These are phyloP conservation scores for Plantago coronopus DNA, from an alignment of 305 asterid species.

Conservation along the genomic window DNA sequence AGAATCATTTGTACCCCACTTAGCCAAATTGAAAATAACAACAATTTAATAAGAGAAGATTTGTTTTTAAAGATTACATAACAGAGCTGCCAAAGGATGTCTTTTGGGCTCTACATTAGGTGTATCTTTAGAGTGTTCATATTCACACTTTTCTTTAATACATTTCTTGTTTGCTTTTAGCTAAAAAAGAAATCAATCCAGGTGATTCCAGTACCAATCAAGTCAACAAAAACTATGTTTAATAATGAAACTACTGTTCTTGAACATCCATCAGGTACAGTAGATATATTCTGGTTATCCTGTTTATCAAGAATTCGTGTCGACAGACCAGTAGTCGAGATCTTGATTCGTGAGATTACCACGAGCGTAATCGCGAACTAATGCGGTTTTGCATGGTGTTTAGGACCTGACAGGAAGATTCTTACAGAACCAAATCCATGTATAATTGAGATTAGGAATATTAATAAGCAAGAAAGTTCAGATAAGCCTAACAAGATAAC, in stretches of 20 bases:
- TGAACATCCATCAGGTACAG: too few relatives aligned
- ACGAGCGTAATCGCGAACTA: neutral
- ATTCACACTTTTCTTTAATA: conserved; percentile 4
- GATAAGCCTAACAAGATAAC: conserved; percentile 2
- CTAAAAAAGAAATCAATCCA: neutral
- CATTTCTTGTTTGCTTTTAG: neutral
- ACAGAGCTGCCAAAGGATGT: conserved; percentile 20
- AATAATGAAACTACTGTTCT: too few relatives aligned
- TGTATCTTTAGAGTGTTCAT: conserved; percentile 26
- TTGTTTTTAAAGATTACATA: conserved; percentile 1
- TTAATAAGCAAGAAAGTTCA: neutral
- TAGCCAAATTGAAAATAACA: neutral
- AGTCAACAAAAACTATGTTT: neutral
- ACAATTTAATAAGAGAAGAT: neutral
- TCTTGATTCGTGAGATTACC: neutral
- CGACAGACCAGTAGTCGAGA: neutral
- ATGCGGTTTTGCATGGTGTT: neutral
- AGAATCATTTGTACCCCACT: conserved; percentile 22
- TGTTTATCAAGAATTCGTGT: neutral
- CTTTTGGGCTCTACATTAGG: conserved; percentile 19
- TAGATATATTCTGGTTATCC: neutral
- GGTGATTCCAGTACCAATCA: neutral
- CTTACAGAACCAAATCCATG: neutral
- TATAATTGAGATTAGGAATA: conserved; percentile 2
- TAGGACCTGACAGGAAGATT: neutral